Base-by-base conservation (phyloP, 495 filamentous ascomycete genomes). In the Glonium stellatum region DNA sequence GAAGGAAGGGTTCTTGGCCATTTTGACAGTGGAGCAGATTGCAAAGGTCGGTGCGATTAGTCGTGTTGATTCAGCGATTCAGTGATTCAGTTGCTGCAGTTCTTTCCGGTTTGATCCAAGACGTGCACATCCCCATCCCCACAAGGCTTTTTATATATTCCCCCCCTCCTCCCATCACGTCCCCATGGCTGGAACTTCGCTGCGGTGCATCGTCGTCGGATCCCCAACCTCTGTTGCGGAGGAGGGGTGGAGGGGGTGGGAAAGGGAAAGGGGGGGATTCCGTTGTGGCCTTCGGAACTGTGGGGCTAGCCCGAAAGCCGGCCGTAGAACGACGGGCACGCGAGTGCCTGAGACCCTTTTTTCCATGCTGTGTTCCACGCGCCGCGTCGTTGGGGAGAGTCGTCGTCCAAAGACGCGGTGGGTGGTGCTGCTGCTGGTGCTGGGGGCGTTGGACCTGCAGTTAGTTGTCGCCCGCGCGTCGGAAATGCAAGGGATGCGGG, bases 211-310 rank as follows among this genome's bases (percentile, higher is more conserved):
- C 54, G 57, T 25, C 54, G 57, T 61, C 62, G 62, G 62, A 27
- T 65, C 62, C 62, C 62, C 62, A 61, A 58, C 46, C 36, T 39
- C n/a, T 6, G 37, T 36, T 60, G 58, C 53, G 58, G 56, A n/a
- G n/a, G n/a, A n/a, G n/a, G n/a, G n/a, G n/a, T n/a, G n/a, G n/a
- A n/a, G n/a, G n/a, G n/a, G n/a, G n/a, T n/a, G n/a, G n/a, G n/a
- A n/a, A n/a, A n/a, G n/a, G n/a, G n/a, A n/a, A n/a, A n/a, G n/a
- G 25, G 39, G 44, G 27, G 44, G 13, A 11, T 13, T 18, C 39
- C 39, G 39, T 44, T n/a, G n/a, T n/a, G n/a, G n/a, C 2, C 39
- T 44, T 44, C 39, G 34, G 41, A 22, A 13, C 48, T 22, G 13
- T 41, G 41, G 46, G 48, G 57, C 62, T 53, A 39, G 46, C 56